Evolutionary conservation across 2,329 filamentous ascomycete genomes (phyloP).

Genomic region (Lecanoromycetidae sp.): DNA sequence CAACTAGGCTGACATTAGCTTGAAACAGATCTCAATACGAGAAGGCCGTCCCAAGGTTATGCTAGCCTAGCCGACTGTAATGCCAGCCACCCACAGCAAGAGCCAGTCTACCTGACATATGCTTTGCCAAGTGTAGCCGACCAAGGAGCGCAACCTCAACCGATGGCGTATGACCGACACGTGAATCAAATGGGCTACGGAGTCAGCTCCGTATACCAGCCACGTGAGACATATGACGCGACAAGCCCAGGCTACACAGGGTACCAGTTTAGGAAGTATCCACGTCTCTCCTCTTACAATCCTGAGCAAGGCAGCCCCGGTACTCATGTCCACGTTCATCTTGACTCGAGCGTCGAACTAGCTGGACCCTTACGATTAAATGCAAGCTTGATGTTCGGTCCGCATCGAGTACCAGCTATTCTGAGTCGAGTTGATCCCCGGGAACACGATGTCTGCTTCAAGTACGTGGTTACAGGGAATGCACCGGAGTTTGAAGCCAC

Average conservation of each 20-base stretch:
- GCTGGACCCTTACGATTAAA: constrained; percentile 44
- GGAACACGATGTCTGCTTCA: constrained; percentile 42
- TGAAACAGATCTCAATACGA: constrained; percentile 5
- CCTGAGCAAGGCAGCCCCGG: constrained; percentile 58
- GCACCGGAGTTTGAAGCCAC: constrained; percentile 55
- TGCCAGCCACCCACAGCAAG: constrained; percentile 6
- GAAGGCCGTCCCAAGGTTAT: background rate
- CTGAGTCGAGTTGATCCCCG: constrained; percentile 48
- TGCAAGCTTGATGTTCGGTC: constrained; percentile 65
- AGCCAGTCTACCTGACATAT: constrained; percentile 10
- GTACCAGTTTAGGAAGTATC: constrained; percentile 45
- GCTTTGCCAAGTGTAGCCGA: constrained; percentile 4
- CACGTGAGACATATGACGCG: constrained; percentile 27
- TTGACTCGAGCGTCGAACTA: constrained; percentile 65
- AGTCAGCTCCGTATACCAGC: constrained; percentile 7
- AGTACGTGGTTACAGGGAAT: constrained; percentile 60
- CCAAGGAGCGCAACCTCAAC: constrained; percentile 5
- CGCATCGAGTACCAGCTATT: constrained; percentile 56
- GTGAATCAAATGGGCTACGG: constrained; percentile 11
- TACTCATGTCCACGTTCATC: constrained; percentile 59
- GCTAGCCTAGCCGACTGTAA: constrained; percentile 1
- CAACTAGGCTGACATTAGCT: constrained; percentile 3
- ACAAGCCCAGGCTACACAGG: constrained; percentile 52
- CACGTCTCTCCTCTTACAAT: constrained; percentile 56
- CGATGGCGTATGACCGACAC: constrained; percentile 9